Evolutionary conservation across 495 filamentous ascomycete species (phyloP), one percentile per base, ranked within the genome.

Genomic region (Neurospora intermedia): DNA sequence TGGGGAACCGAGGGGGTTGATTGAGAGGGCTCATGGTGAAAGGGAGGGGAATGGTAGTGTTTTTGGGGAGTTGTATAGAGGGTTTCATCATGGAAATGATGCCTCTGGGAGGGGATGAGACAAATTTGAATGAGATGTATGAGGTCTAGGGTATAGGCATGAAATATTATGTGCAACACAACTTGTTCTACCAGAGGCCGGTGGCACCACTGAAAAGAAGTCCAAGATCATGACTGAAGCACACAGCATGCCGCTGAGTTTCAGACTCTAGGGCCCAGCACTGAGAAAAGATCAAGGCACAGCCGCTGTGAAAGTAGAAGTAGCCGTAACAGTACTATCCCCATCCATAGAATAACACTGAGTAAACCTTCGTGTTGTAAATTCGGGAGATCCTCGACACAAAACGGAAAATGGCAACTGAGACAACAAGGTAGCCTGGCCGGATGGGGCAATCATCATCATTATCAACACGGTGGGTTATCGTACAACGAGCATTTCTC

Each of bases 1-100:
- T 16, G 84, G 81, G 10, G 76, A 75, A 31, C 84, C 83, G 6
- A 72, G 16, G 31, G 72, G 73, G 20, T 48, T 82, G n/a, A 69
- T 69, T 6, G 13, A 72, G 43, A 35, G 69, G 31, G 42, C 46
- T 18, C 42, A 18, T 5, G 8, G 72, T 35, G 59, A 72, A 39
- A 69, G 38, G 13, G n/a, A 45, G 62, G 35, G 69, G 69, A 54
- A n/a, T 69, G 69, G 69, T 10, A 18, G 69, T 15, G 54, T 59
- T 41, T 66, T 59, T 62, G 54, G 23, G 54, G 15, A 35, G 6
- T 18, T 62, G 27, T 62, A 62, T 35, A 62, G 27, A 16, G 54
- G 54, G 13, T 62, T 31, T 62, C 4, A 62, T 31, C 54, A 35
- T 13, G 54, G 27, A 27, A 15, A 31, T 6, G 46, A 13, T 4